Conservation (phyloP, 1,284 basidiomycete genomes). For the Sporisorium iseilematis-ciliati region DNA sequence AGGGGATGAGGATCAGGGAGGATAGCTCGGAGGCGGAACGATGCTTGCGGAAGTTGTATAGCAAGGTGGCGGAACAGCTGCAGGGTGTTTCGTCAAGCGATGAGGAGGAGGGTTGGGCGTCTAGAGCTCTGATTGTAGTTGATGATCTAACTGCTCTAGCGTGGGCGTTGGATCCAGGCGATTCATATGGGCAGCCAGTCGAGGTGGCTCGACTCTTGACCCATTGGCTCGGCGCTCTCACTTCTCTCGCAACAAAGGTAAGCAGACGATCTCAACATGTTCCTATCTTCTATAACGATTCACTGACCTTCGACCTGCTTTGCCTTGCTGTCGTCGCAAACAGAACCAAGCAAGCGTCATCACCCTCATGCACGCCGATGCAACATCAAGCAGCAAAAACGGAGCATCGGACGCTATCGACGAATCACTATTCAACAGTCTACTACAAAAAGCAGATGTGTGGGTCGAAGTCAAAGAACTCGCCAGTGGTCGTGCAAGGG, state of each 20-base stretch:
- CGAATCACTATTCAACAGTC: conserved; percentile 26
- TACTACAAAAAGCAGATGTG: conserved; percentile 39
- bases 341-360: conserved; percentile 36
- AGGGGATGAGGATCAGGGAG: conserved; percentile 2
- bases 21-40: background rate
- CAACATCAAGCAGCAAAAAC: conserved; percentile 44
- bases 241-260: conserved; percentile 33
- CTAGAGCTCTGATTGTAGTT: conserved; percentile 32
- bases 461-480: conserved; percentile 60
- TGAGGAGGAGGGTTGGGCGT: conserved; percentile 5
- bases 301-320: background rate
- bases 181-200: conserved; percentile 8
- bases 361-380: conserved; percentile 49
- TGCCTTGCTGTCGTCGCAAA: background rate
- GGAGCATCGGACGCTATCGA: conserved; percentile 44
- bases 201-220: conserved; percentile 18
- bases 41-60: conserved; percentile 9
- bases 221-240: conserved; percentile 38
- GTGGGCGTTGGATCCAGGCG: conserved; percentile 32
- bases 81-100: background rate
- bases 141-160: conserved; percentile 49
- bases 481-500: conserved; percentile 47
- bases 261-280: background rate
- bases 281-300: background rate
- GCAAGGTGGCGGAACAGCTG: conserved; percentile 19